A percentile compares a stretch with the other conserved stretches of the same genome.
These are phyloP conservation scores for Sporopachydermia lactativora DNA, from an alignment of 805 yeast species.

Conservation along the genomic window DNA sequence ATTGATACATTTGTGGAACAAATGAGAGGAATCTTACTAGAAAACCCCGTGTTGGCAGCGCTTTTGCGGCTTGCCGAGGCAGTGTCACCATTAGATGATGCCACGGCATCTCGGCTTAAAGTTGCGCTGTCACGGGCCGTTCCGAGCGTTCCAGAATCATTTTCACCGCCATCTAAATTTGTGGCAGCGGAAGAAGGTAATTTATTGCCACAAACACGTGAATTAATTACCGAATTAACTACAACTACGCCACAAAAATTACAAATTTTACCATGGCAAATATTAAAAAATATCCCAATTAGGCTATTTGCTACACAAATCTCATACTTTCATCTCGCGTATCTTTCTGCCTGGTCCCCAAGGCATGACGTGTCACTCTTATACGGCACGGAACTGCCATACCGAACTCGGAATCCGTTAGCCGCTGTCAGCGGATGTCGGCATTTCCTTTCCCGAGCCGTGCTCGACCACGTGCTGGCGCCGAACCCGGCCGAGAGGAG, in stretches of 20 bases:
- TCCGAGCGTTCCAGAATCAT: too few species aligned
- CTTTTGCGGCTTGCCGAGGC: conserved; percentile 37
- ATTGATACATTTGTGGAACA: conserved; percentile 41
- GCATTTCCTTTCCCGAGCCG: conserved; percentile 65
- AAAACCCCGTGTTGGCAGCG: conserved; percentile 43
- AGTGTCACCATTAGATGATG: conserved; percentile 33
- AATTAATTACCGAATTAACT: conserved; percentile 13
- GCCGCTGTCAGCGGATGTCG: conserved; percentile 58
- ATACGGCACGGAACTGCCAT: conserved; percentile 29
- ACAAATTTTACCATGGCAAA: conserved; percentile 21
- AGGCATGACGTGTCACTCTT: conserved; percentile 63
- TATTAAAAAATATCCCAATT: conserved; percentile 41
- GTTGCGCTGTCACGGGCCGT: conserved; percentile 14
- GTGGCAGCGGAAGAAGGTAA: not conserved
- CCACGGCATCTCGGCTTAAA: conserved; percentile 39
- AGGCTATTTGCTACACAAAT: conserved; percentile 48
- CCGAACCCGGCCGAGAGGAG: conserved; percentile 20
- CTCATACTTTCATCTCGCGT: conserved; percentile 50
- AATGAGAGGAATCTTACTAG: conserved; percentile 59
- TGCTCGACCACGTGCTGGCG: conserved; percentile 56
- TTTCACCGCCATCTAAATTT: too few species aligned
- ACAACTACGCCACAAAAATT: conserved; percentile 6
- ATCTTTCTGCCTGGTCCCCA: conserved; percentile 65
- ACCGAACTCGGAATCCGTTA: conserved; percentile 53
- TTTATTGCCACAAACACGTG: conserved; percentile 8